Percentiles rank a stretch among this genome's conserved stretches.
These are phyloP conservation scores for Hygrocybe punicea DNA, from an alignment of 768 basidiomycete species.

Conservation along the genomic window DNA sequence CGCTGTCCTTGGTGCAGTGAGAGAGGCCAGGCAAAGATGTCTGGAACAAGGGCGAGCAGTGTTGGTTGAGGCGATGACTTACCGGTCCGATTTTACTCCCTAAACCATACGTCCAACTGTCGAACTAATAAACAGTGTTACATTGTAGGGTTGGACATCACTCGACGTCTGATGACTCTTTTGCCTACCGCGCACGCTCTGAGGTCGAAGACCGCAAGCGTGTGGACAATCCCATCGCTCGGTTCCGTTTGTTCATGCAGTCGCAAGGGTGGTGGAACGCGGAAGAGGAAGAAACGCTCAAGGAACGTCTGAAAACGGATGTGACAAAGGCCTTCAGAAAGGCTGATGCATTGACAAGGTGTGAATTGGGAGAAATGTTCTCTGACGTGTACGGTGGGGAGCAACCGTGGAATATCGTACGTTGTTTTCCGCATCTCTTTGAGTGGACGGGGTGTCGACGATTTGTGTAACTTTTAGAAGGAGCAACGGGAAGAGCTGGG, in stretches of 20 bases:
- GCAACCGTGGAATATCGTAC: constrained; percentile 78
- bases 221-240: constrained; percentile 82
- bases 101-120: not conserved
- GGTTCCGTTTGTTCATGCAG: constrained; percentile 85
- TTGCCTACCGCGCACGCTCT: constrained; percentile 82
- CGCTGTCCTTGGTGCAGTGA: constrained; percentile 72
- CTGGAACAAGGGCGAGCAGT: constrained; percentile 79
- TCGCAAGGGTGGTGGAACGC: constrained; percentile 81
- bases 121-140: not conserved
- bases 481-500: constrained; percentile 83
- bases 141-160: constrained; percentile 78
- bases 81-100: constrained; percentile 50
- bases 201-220: constrained; percentile 92
- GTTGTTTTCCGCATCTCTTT: constrained; percentile 30
- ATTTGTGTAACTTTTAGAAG: constrained; percentile 44
- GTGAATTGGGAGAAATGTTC: constrained; percentile 77
- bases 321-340: constrained; percentile 76
- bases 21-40: constrained; percentile 67
- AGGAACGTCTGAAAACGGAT: constrained; percentile 62
- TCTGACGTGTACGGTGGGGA: constrained; percentile 85
- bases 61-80: constrained; percentile 86
- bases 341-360: constrained; percentile 66
- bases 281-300: constrained; percentile 68
- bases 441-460: constrained; percentile 7
- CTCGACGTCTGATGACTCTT: constrained; percentile 93